Conservation (phyloP, 2,329 filamentous ascomycete species). For the Alternaria metachromatica region DNA sequence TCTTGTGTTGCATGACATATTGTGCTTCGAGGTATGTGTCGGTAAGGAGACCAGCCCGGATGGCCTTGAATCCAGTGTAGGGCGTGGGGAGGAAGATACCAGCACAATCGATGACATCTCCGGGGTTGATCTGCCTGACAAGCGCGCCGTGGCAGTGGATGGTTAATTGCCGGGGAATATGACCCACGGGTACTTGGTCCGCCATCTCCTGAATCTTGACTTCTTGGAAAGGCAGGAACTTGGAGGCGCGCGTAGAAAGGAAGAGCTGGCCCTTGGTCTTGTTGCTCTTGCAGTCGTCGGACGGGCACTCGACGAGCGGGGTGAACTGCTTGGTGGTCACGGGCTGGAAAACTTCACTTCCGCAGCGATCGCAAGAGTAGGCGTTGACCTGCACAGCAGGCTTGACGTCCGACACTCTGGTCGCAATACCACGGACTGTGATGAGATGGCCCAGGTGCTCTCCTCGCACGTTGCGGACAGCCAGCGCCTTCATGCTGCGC, state of each 20-base stretch:
- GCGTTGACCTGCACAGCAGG: constrained; percentile 97
- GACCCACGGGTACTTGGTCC: constrained; percentile 97
- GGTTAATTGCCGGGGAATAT: constrained; percentile 91
- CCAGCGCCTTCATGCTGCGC: constrained; percentile 68
- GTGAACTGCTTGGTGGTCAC: constrained; percentile 89
- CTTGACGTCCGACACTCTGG: constrained; percentile 96
- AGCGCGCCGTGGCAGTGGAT: constrained; percentile 87
- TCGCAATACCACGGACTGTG: constrained; percentile 91
- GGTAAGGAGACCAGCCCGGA: constrained; percentile 92
- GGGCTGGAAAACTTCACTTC: constrained; percentile 97
- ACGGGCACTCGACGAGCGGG: constrained; percentile 85
- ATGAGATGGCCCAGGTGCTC: constrained; percentile 94
- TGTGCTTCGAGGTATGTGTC: constrained; percentile 98
- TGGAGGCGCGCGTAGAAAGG: constrained; percentile 92
- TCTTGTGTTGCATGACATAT: constrained; percentile 93
- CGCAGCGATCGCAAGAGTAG: constrained; percentile 96
- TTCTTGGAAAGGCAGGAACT: constrained; percentile 97
- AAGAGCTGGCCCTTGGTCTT: constrained; percentile 93
- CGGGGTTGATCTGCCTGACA: constrained; percentile 86
- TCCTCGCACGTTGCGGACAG: constrained; percentile 91
- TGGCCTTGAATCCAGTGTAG: constrained; percentile 98
- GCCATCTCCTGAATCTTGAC: constrained; percentile 99
- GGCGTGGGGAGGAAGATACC: constrained; percentile 97
- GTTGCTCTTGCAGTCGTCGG: constrained; percentile 86
- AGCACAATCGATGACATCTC: constrained; percentile 90